Conservation (phyloP, 2,329 filamentous ascomycete species). For the Hymenoscyphus linearis region DNA sequence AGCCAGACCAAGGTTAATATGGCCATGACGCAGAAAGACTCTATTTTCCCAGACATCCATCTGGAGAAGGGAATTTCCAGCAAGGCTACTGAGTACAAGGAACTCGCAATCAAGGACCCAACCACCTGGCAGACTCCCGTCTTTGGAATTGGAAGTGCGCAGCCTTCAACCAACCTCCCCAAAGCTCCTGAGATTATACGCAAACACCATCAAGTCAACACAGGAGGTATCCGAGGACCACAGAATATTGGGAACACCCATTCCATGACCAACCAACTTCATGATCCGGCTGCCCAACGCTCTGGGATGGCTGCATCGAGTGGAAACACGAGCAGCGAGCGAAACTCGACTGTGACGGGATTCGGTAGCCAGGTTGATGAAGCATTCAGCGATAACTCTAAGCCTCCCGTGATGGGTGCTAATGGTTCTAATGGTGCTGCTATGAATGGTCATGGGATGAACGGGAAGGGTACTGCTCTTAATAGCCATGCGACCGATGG, state of each 20-base stretch:
- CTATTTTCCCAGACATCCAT: conserved; percentile 83
- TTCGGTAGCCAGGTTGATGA: conserved; percentile 29
- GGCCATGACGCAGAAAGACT: conserved; percentile 81
- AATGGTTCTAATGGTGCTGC: not conserved
- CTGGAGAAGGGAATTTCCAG: conserved; percentile 84
- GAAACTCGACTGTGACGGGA: conserved; percentile 26
- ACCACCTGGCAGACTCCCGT: conserved; percentile 93
- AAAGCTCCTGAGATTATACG: conserved; percentile 46
- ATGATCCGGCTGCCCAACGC: not conserved
- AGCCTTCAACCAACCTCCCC: conserved; percentile 68
- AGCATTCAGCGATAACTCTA: conserved; percentile 20
- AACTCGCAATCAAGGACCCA: conserved; percentile 72
- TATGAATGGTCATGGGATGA: not conserved
- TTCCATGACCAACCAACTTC: conserved; percentile 4
- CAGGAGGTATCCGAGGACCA: conserved; percentile 24
- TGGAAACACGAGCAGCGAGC: conserved; percentile 3
- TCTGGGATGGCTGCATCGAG: not conserved
- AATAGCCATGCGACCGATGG: conserved; percentile 2
- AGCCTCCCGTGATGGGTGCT: not conserved
- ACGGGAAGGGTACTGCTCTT: not conserved
- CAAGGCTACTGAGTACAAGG: conserved; percentile 91
- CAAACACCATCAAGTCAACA: conserved; percentile 39
- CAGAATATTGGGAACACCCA: conserved; percentile 24
- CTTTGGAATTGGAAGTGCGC: conserved; percentile 78
- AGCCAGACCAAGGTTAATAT: conserved; percentile 73